Percentiles rank a stretch among this genome's conserved stretches.
Evolutionary conservation across 2,329 filamentous ascomycete genomes (phyloP).

Genomic region (Venturia asperata): DNA sequence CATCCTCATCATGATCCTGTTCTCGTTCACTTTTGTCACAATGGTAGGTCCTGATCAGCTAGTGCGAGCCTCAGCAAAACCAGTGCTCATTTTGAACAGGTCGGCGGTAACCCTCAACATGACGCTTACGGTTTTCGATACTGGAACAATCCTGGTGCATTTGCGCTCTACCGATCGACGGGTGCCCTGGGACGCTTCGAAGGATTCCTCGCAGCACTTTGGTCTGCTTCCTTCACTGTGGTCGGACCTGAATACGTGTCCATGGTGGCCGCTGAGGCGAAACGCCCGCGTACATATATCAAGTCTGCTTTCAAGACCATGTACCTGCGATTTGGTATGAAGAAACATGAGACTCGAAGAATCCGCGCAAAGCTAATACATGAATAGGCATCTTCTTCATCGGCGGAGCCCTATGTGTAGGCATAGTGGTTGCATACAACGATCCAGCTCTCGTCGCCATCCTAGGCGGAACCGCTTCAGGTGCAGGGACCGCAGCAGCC

Average conservation of each 20-base stretch:
- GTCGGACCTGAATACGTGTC: slow-evolving; percentile 24
- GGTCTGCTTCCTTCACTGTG: slow-evolving; percentile 22
- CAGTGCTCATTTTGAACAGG: not conserved
- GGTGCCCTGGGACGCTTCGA: slow-evolving; percentile 28
- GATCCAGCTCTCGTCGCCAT: slow-evolving; percentile 22
- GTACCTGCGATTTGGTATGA: slow-evolving; percentile 20
- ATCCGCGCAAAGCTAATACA: not conserved
- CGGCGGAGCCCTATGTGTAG: slow-evolving; percentile 21
- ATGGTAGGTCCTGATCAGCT: slow-evolving; percentile 26
- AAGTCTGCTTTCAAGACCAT: slow-evolving; percentile 26
- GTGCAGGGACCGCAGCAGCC: slow-evolving; percentile 28
- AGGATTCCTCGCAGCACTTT: slow-evolving; percentile 31
- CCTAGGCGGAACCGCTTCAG: slow-evolving; percentile 19
- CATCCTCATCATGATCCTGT: slow-evolving; percentile 29
- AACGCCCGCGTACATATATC: slow-evolving; percentile 22
- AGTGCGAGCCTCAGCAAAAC: not conserved
- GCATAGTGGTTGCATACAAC: slow-evolving; percentile 22
- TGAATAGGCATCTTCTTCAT: slow-evolving; percentile 22
- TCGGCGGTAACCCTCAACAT: slow-evolving; percentile 38
- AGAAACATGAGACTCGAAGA: not conserved
- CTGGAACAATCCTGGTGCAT: slow-evolving; percentile 31
- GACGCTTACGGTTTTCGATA: slow-evolving; percentile 32
- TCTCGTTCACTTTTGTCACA: slow-evolving; percentile 38
- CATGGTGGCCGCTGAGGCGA: slow-evolving; percentile 32
- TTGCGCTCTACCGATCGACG: slow-evolving; percentile 25